Conservation (phyloP, 495 filamentous ascomycete species). For the Venustampulla echinocandica region DNA sequence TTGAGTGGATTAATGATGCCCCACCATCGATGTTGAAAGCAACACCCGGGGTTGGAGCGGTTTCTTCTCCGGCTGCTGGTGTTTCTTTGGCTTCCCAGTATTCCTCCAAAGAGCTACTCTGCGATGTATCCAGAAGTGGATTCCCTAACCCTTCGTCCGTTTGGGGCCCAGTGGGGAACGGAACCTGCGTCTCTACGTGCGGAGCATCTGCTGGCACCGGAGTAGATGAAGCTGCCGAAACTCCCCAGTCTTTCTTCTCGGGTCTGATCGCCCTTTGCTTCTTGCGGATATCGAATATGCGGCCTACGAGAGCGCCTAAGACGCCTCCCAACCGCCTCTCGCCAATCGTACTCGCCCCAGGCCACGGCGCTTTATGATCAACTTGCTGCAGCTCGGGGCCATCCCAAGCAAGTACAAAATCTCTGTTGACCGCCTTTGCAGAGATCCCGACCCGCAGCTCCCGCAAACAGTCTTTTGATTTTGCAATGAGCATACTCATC, state of each 20-base stretch:
- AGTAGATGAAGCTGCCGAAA: neutral
- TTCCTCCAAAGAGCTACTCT: constrained; percentile 6
- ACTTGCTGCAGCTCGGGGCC: constrained; percentile 47
- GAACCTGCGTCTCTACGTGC: neutral
- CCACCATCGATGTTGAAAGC: constrained; percentile 6
- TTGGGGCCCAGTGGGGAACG: neutral
- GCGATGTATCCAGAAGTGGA: constrained; percentile 6
- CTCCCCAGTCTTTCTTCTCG: constrained; percentile 8
- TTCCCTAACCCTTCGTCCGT: constrained; percentile 6
- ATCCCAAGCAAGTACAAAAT: constrained; percentile 58
- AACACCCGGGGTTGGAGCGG: constrained; percentile 2
- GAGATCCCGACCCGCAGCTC: constrained; percentile 80
- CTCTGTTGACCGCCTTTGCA: constrained; percentile 40
- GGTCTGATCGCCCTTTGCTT: constrained; percentile 16
- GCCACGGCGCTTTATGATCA: constrained; percentile 44
- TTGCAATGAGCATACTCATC: constrained; percentile 71
- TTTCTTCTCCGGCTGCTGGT: constrained; percentile 3
- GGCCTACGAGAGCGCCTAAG: constrained; percentile 59
- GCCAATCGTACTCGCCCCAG: constrained; percentile 37
- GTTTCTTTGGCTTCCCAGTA: constrained; percentile 7
- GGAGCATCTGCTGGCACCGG: neutral
- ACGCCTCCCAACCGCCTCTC: constrained; percentile 55
- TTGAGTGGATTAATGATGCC: neutral
- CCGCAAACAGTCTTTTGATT: constrained; percentile 55
- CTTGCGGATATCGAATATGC: constrained; percentile 53